phyloP scores from a whole-genome alignment of 192 early-diverging fungal species.

The Helicostylum pulchrum region DNA sequence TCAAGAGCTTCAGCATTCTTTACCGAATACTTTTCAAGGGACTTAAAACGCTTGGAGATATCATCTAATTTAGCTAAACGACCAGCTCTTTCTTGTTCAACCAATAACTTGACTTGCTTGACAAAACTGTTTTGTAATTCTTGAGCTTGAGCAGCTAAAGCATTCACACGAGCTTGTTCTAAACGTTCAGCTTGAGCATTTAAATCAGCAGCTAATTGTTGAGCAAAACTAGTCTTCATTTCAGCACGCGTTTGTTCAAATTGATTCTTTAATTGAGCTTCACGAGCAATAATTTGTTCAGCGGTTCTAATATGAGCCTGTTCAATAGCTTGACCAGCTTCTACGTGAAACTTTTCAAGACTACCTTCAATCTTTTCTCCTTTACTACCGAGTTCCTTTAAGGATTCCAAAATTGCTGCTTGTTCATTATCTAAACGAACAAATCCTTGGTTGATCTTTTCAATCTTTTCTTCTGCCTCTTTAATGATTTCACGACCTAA shows the following conservation, averaged over 20 bases:
- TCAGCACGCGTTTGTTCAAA: conserved; percentile 16
- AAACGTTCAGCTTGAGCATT: conserved; percentile 44
- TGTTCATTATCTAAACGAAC: conserved; percentile 46
- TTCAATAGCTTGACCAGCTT: conserved; percentile 48
- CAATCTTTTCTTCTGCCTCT: conserved; percentile 53
- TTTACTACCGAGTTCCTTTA: conserved; percentile 39
- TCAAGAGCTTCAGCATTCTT: conserved; percentile 68
- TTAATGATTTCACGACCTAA: conserved; percentile 57
- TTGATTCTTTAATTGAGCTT: conserved; percentile 49
- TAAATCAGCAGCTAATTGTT: conserved; percentile 26
- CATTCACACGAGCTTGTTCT: conserved; percentile 53
- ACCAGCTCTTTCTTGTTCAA: conserved; percentile 89
- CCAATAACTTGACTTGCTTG: conserved; percentile 68
- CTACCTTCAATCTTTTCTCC: conserved; percentile 50
- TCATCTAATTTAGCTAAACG: conserved; percentile 84
- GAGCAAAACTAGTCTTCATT: conserved; percentile 27
- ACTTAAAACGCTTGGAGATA: conserved; percentile 71
- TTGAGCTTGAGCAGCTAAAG: conserved; percentile 63
- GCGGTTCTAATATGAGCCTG: conserved; percentile 45
- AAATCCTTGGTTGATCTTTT: conserved; percentile 46
- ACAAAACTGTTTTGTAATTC: conserved; percentile 77
- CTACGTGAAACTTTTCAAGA: conserved; percentile 56
- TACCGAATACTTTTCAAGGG: conserved; percentile 65
- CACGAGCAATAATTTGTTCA: conserved; percentile 43
- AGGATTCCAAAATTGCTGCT: conserved; percentile 21